phyloP scores from a whole-genome alignment of 2,329 filamentous ascomycete species.

The Hymenoscyphus infarciens region DNA sequence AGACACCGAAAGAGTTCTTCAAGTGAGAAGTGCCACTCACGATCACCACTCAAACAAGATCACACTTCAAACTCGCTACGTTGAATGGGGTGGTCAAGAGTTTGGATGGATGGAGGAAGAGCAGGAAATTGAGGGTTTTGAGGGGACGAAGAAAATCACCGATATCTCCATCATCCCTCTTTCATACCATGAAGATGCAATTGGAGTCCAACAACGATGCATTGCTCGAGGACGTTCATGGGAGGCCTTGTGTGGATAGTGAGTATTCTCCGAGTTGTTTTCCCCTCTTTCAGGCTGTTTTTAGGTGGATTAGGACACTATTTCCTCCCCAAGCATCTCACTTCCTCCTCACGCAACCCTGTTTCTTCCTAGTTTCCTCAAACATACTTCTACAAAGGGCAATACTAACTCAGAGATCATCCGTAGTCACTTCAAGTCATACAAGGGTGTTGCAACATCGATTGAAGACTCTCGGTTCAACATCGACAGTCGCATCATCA shows the following conservation, averaged over 20 bases:
- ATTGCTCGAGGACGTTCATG: slow-evolving; percentile 7
- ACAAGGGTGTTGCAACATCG: slow-evolving; percentile 6
- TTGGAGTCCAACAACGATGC: slow-evolving; percentile 10
- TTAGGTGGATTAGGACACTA: too few species aligned
- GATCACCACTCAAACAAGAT: neutral
- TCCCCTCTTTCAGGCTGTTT: too few species aligned
- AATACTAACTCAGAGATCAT: too few species aligned
- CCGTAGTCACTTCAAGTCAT: slow-evolving; percentile 3
- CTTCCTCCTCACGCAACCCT: too few species aligned
- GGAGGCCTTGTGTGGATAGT: slow-evolving; percentile 9
- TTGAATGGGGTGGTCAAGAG: slow-evolving; percentile 9
- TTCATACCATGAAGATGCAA: slow-evolving; percentile 5
- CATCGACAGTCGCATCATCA: slow-evolving; percentile 11
- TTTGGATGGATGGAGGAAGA: slow-evolving; percentile 7
- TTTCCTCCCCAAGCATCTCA: too few species aligned
- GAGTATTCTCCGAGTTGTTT: too few species aligned
- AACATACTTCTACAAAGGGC: too few species aligned
- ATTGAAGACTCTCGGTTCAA: slow-evolving; percentile 5
- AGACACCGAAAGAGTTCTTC: slow-evolving; percentile 7
- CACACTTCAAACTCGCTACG: slow-evolving; percentile 4
- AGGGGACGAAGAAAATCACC: slow-evolving; percentile 11
- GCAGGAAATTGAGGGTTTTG: slow-evolving; percentile 5
- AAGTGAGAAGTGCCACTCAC: slow-evolving; percentile 4
- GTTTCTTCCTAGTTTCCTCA: too few species aligned
- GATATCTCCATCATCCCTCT: slow-evolving; percentile 7